A percentile compares a stretch with the other conserved stretches of the same genome.
These are phyloP conservation scores for Aspergillus brunneoviolaceus DNA, from an alignment of 2,329 filamentous ascomycete genomes.

Conservation along the genomic window DNA sequence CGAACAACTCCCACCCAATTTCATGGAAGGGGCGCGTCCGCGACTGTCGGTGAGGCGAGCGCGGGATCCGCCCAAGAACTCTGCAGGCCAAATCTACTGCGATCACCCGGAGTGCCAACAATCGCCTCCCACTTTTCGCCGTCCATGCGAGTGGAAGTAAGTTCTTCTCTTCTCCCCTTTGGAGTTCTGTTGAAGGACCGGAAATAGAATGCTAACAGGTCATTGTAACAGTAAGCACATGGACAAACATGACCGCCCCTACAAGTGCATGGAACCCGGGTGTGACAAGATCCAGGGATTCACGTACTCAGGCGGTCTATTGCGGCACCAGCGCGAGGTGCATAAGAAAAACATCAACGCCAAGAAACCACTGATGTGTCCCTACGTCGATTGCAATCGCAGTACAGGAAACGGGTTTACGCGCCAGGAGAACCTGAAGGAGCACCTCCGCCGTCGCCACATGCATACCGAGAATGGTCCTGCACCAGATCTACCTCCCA, in stretches of 20 bases:
- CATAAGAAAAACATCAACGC: slow-evolving; percentile 87
- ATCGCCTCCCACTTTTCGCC: slow-evolving; percentile 64
- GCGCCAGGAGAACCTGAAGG: slow-evolving; percentile 87
- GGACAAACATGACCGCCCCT: slow-evolving; percentile 95
- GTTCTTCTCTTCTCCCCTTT: slow-evolving; percentile 39
- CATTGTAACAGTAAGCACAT: slow-evolving; percentile 75
- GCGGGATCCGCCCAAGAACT: slow-evolving; percentile 60
- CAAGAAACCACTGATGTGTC: slow-evolving; percentile 83
- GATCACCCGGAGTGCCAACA: slow-evolving; percentile 68
- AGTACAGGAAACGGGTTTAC: slow-evolving; percentile 88
- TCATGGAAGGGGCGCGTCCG: slow-evolving; percentile 38
- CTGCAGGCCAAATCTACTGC: slow-evolving; percentile 75
- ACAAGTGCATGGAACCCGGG: slow-evolving; percentile 76
- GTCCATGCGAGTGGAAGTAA: slow-evolving; percentile 94
- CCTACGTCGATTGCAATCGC: slow-evolving; percentile 82
- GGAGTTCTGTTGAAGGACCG: neutral
- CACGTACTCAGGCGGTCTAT: slow-evolving; percentile 86
- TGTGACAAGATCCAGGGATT: slow-evolving; percentile 93
- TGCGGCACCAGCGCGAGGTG: slow-evolving; percentile 89
- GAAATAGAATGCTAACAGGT: slow-evolving; percentile 20
- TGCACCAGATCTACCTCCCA: slow-evolving; percentile 32
- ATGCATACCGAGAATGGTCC: slow-evolving; percentile 48
- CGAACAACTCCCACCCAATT: slow-evolving; percentile 31
- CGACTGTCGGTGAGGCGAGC: slow-evolving; percentile 44
- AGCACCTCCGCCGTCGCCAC: slow-evolving; percentile 90